Base-by-base conservation (phyloP, 805 yeast genomes). In the Wickerhamiella sergipiensis region DNA sequence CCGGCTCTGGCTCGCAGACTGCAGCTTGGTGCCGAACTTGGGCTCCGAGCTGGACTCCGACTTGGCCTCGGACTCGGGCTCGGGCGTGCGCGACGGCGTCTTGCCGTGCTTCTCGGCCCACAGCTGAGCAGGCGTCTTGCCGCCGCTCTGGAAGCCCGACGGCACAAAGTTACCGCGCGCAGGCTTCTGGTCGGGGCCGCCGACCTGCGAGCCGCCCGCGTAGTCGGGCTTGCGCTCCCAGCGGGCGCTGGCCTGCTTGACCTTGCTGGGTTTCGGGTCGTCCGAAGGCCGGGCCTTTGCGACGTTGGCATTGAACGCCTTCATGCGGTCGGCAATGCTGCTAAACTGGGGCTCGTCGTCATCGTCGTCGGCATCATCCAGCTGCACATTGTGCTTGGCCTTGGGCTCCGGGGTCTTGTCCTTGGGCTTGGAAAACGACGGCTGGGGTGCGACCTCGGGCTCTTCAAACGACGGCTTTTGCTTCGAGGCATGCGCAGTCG, bases 61-160 rank as follows among this genome's bases (percentile, higher is more conserved):
- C n/a, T n/a, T n/a, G n/a, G n/a, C n/a, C 38, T 58, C 56, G 8
- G 60, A 57, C 38, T 57, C 59, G 42, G 59, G 65, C 21, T 54
- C 61, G 24, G 44, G 31, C 12, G 19, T 13, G 17, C 15, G 44
- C n/a, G 38, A 18, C 15, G 43, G 43, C 15, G 43, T 19, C 63
- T 80, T 75, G 46, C 87, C 95, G 62, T 82, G 79, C 69, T 81
- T 84, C 64, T 84, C 96, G 22, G 96, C 97, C 97, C 97, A 88
- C 26, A 85, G 61, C 69, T 88, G 96, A 26, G 96, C 96, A 22
- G 97, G 96, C 7, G 95, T 84, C 67, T 86, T 85, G 54, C 95
- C 96, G 54, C 76, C 76, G 50, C 81, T 69, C 63, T 90, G 50
- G 55, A 57, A 57, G 13, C 60, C 59, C 12, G 58, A 22, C 21